Conservation (phyloP, 805 yeast genomes). For the Suhomyces pyralidae region DNA sequence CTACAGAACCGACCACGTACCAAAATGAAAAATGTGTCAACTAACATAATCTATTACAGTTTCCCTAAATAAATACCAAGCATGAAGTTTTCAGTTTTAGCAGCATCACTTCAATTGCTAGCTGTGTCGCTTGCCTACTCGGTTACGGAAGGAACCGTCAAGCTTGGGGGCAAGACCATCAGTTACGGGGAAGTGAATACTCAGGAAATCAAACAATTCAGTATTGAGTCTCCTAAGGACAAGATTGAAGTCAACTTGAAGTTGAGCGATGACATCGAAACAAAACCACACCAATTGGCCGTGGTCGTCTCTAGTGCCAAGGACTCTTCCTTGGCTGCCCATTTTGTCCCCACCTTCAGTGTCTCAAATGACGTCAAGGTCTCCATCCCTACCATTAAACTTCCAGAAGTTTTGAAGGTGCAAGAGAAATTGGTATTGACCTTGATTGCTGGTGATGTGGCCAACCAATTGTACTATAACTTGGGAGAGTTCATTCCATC, state of each 20-base stretch:
- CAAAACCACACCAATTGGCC: slow-evolving; percentile 35
- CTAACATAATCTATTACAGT: neutral
- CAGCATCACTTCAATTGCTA: slow-evolving; percentile 17
- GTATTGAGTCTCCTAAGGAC: slow-evolving; percentile 31
- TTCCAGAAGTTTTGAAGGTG: slow-evolving; percentile 36
- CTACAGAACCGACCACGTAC: slow-evolving; percentile 3
- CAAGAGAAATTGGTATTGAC: slow-evolving; percentile 29
- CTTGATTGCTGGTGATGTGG: slow-evolving; percentile 29
- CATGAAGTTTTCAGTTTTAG: slow-evolving; percentile 20
- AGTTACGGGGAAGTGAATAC: slow-evolving; percentile 31
- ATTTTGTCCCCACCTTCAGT: slow-evolving; percentile 30
- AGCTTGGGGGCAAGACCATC: slow-evolving; percentile 21
- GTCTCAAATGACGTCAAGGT: slow-evolving; percentile 18
- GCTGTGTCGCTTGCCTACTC: slow-evolving; percentile 25
- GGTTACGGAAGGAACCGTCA: slow-evolving; percentile 28
- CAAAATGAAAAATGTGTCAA: slow-evolving; percentile 1
- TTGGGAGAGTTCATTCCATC: slow-evolving; percentile 33
- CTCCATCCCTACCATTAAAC: slow-evolving; percentile 22
- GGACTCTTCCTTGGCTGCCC: slow-evolving; percentile 28
- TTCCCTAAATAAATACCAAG: slow-evolving; percentile 1
- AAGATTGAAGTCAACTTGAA: slow-evolving; percentile 26
- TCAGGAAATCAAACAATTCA: slow-evolving; percentile 27
- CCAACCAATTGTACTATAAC: slow-evolving; percentile 19
- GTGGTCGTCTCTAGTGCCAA: slow-evolving; percentile 25
- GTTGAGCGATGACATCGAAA: slow-evolving; percentile 16